Evolutionary conservation across 202 grass and related monocot species (phyloP).

Genomic region (Zizania palustris): DNA sequence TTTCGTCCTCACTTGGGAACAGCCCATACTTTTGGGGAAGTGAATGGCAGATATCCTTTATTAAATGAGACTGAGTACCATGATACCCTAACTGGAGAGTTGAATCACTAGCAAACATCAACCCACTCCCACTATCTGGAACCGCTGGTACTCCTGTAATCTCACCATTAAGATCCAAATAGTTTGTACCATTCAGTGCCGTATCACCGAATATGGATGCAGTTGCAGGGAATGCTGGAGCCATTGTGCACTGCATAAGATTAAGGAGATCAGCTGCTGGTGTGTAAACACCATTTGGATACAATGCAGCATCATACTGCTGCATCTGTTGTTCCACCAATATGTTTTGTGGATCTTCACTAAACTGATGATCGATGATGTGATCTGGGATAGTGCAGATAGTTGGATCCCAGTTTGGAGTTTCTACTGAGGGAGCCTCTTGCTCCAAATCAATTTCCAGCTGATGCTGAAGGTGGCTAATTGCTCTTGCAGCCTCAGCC

Average conservation of each 20-base stretch:
- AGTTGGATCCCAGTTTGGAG: conserved; percentile 60
- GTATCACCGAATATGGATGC: conserved; percentile 35
- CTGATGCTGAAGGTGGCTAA: conserved; percentile 53
- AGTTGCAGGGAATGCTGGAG: conserved; percentile 43
- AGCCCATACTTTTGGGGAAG: conserved; percentile 70
- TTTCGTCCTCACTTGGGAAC: conserved; percentile 66
- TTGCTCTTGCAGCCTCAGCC: conserved; percentile 40
- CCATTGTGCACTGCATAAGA: conserved; percentile 54
- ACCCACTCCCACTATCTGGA: conserved; percentile 45
- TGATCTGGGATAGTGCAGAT: conserved; percentile 51
- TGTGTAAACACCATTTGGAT: conserved; percentile 47
- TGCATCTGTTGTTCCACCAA: conserved; percentile 50
- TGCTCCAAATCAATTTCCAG: conserved; percentile 59
- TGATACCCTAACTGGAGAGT: conserved; percentile 46
- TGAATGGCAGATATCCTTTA: conserved; percentile 64
- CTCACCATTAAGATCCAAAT: conserved; percentile 64
- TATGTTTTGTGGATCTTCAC: conserved; percentile 45
- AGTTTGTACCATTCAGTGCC: conserved; percentile 36
- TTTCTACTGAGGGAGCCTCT: conserved; percentile 41
- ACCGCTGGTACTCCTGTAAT: conserved; percentile 52
- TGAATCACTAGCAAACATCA: conserved; percentile 55
- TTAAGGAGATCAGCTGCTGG: conserved; percentile 67
- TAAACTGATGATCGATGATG: conserved; percentile 29
- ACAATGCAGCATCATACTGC: conserved; percentile 50
- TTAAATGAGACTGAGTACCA: conserved; percentile 54